Evolutionary conservation across 2,329 filamentous ascomycete genomes (phyloP), one percentile per base, ranked within the genome.

Genomic region (Alternaria novae-zelandiae): DNA sequence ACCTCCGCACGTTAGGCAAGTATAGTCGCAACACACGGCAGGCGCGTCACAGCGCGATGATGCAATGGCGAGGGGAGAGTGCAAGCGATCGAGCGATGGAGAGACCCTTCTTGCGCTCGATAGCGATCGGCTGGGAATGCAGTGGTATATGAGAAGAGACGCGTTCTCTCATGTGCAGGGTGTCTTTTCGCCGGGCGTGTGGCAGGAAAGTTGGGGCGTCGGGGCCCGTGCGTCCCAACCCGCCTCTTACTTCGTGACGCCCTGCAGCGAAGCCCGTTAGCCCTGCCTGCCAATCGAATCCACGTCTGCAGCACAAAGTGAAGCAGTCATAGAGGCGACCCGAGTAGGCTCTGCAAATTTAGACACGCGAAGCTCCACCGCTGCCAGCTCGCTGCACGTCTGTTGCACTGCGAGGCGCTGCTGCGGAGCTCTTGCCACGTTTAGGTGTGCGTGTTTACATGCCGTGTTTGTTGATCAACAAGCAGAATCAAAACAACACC

Each of bases 61-160:
- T 64, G 71, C 67, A 69, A 66, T 57, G 64, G 53, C 57, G 63
- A 64, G 54, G 54, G 45, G 58, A 54, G 57, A 54, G 49, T 61
- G 49, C 30, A 57, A 44, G 57, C 56, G 56, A 46, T 53, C 54
- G 64, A 65, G 65, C 70, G 70, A 73, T 72, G 68, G 49, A 62
- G 53, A 59, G 70, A 72, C 67, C 65, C 69, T 71, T 75, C 54
- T 61, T 57, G 66, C 68, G 70, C 64, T 69, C 68, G 64, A 59
- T 21, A 59, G 68, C 67, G 70, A 74, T 72, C 72, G 70, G 66
- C 66, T 66, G 70, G 65, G 67, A 69, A 50, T 30, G 60, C 28
- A 23, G 62, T 70, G 73, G 70, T 66, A 69, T 65, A 71, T 68
- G 68, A 65, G 63, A 57, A 51, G 63, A 44, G 68, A 69, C 70